phyloP scores from a whole-genome alignment of 129 eudicot species.

The Lonicera japonica region DNA sequence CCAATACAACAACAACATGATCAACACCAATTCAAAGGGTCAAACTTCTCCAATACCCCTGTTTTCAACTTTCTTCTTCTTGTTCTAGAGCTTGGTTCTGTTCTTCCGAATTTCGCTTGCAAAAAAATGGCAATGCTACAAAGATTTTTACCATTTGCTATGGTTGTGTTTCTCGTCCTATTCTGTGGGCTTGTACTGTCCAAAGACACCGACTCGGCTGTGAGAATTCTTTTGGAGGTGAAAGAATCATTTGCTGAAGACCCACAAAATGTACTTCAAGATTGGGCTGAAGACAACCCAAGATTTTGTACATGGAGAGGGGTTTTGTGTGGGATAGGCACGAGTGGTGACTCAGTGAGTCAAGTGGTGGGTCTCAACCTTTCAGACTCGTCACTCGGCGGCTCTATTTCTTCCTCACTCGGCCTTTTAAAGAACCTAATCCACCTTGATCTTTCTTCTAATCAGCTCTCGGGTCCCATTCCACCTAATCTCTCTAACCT shows the following conservation, averaged over 20 bases:
- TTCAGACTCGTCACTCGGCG: conserved; percentile 49
- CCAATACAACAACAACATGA: neutral
- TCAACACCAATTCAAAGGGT: conserved; percentile 4
- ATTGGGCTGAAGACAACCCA: conserved; percentile 55
- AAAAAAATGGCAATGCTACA: conserved; percentile 19
- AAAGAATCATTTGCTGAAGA: conserved; percentile 48
- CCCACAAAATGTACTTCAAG: conserved; percentile 46
- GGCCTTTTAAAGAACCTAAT: conserved; percentile 52
- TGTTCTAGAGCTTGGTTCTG: neutral
- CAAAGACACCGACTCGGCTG: conserved; percentile 16
- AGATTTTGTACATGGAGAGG: conserved; percentile 75
- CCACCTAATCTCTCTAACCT: conserved; percentile 93
- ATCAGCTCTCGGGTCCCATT: conserved; percentile 74
- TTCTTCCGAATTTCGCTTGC: neutral
- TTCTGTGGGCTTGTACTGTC: conserved; percentile 9
- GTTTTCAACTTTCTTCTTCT: neutral
- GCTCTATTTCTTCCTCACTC: conserved; percentile 70
- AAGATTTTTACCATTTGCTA: conserved; percentile 10
- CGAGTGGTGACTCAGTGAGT: conserved; percentile 15
- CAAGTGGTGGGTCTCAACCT: conserved; percentile 55
- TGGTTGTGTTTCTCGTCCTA: conserved; percentile 7
- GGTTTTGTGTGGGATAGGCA: conserved; percentile 35
- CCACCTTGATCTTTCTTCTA: conserved; percentile 78
- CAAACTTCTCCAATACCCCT: neutral
- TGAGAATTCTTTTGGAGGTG: conserved; percentile 45